phyloP scores from a whole-genome alignment of 2,329 filamentous ascomycete genomes.

The Fusarium brachygibbosum region DNA sequence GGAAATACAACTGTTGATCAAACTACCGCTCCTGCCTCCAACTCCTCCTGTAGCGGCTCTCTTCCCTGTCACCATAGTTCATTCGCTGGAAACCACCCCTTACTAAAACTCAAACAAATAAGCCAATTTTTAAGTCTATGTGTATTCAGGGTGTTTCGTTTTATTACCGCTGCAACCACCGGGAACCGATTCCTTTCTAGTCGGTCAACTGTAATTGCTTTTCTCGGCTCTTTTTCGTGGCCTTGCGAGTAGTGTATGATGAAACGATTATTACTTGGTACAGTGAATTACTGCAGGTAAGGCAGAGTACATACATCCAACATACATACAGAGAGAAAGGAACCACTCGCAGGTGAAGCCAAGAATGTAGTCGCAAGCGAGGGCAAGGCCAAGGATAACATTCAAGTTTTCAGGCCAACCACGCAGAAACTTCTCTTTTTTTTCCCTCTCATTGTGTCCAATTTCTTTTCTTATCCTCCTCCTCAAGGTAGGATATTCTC shows the following conservation, averaged over 20 bases:
- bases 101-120: constrained; percentile 43
- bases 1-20: constrained; percentile 28
- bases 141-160: constrained; percentile 17
- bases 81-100: constrained; percentile 20
- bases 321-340: background rate
- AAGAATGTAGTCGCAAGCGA: constrained; percentile 12
- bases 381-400: constrained; percentile 16
- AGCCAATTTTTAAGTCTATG: constrained; percentile 45
- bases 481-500: constrained; percentile 10
- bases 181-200: background rate
- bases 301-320: background rate
- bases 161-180: constrained; percentile 23
- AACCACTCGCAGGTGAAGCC: constrained; percentile 6
- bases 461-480: constrained; percentile 7
- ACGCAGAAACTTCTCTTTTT: background rate
- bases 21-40: constrained; percentile 13
- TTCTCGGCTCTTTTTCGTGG: background rate
- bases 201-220: background rate
- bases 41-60: background rate
- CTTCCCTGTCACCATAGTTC: constrained; percentile 10
- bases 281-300: background rate
- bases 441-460: background rate
- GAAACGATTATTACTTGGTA: background rate
- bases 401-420: constrained; percentile 18
- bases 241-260: background rate